phyloP scores from a whole-genome alignment of 179 eudicot species.

The Amaranthus tricolor region DNA sequence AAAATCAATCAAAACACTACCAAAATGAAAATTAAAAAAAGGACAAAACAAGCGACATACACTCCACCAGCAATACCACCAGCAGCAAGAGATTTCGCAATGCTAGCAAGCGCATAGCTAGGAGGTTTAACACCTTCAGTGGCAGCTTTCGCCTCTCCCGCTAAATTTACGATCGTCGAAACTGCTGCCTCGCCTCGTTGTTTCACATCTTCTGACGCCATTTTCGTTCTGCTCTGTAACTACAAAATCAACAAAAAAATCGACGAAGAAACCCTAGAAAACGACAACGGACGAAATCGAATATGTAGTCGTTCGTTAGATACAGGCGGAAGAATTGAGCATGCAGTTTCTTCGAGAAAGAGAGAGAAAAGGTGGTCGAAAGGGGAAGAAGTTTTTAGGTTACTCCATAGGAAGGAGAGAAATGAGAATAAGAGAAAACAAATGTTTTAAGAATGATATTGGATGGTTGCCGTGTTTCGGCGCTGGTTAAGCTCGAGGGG shows the following conservation, averaged over 20 bases:
- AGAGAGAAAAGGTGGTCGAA: not conserved
- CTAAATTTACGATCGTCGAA: slow-evolving; percentile 71
- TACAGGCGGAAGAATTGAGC: not conserved
- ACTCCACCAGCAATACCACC: slow-evolving; percentile 95
- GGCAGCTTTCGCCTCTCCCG: slow-evolving; percentile 77
- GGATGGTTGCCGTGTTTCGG: slow-evolving; percentile 28
- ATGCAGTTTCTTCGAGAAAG: not conserved
- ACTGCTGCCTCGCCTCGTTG: slow-evolving; percentile 55
- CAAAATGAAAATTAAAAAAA: not conserved
- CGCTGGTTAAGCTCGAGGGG: slow-evolving; percentile 1
- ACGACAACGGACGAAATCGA: not conserved
- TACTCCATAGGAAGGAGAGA: not conserved
- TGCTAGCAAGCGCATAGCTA: slow-evolving; percentile 39
- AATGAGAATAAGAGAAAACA: too few relatives aligned
- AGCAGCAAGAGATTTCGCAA: slow-evolving; percentile 78
- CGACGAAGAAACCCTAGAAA: slow-evolving; percentile 8
- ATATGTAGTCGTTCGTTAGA: not conserved
- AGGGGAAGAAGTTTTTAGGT: not conserved
- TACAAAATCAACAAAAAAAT: not conserved
- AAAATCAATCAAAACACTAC: not conserved
- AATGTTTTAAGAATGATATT: not conserved
- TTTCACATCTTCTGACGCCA: slow-evolving; percentile 92
- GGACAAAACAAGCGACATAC: slow-evolving; percentile 37
- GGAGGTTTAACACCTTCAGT: slow-evolving; percentile 73
- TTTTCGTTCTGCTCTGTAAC: slow-evolving; percentile 13